Percentiles rank a stretch among this genome's conserved stretches.
phyloP scores from a whole-genome alignment of 2,329 filamentous ascomycete genomes.

The Thielaviopsis populi region DNA sequence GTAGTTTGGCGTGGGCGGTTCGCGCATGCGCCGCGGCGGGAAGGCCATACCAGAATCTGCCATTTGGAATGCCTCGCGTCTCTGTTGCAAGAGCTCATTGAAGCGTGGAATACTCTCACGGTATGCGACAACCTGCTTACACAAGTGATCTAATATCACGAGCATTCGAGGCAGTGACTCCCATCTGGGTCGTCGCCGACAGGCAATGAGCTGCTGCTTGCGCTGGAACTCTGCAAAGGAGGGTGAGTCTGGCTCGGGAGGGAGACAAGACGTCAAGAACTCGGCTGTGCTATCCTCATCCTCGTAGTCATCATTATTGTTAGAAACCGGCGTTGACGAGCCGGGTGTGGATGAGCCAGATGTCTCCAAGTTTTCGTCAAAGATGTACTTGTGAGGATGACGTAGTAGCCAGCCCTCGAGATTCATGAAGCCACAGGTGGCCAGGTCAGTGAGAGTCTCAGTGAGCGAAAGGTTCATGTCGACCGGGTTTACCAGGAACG shows the following conservation, averaged over 20 bases:
- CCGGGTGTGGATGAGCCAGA: not conserved
- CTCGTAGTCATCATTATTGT: conserved; percentile 31
- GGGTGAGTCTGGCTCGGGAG: conserved; percentile 28
- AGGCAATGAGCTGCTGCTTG: conserved; percentile 21
- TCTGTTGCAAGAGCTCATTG: conserved; percentile 53
- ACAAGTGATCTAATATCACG: conserved; percentile 41
- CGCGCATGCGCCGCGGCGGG: conserved; percentile 20
- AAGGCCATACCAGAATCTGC: conserved; percentile 35
- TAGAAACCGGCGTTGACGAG: conserved; percentile 17
- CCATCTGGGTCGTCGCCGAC: conserved; percentile 41
- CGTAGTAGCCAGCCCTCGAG: conserved; percentile 84
- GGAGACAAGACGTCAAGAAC: conserved; percentile 22
- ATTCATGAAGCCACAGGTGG: conserved; percentile 68
- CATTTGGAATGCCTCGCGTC: conserved; percentile 47
- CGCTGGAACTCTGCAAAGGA: conserved; percentile 28
- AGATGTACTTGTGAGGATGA: conserved; percentile 49
- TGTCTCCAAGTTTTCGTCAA: conserved; percentile 24
- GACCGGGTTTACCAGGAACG: conserved; percentile 79
- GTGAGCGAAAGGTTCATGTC: conserved; percentile 84
- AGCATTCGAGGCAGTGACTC: conserved; percentile 40
- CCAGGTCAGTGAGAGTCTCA: conserved; percentile 65
- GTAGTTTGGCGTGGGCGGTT: conserved; percentile 18
- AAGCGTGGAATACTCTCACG: conserved; percentile 53
- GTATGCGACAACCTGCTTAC: conserved; percentile 47
- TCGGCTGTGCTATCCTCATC: conserved; percentile 22